Evolutionary conservation across 306 rosid genomes (phyloP).

Genomic region (Cotoneaster glaucophyllus): DNA sequence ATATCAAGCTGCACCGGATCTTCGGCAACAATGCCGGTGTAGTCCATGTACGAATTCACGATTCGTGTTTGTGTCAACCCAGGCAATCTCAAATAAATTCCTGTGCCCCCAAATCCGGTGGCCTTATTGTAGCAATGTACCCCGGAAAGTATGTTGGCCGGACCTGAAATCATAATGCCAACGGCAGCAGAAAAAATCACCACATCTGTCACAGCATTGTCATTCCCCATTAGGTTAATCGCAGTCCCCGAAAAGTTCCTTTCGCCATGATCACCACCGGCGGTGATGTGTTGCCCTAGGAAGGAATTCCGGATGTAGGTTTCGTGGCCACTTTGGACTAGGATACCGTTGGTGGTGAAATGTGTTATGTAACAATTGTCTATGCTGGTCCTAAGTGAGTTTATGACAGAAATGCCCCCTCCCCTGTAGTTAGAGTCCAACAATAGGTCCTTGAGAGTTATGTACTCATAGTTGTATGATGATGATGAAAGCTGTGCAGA

Average conservation of each 20-base stretch:
- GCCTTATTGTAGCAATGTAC: conserved; percentile 97
- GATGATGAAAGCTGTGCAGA: conserved; percentile 29
- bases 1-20: conserved; percentile 86
- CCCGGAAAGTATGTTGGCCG: conserved; percentile 64
- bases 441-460: conserved; percentile 61
- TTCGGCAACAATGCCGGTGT: conserved; percentile 77
- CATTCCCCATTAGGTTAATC: conserved; percentile 61
- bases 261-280: conserved; percentile 54
- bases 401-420: conserved; percentile 68
- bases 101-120: conserved; percentile 76
- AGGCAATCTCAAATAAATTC: conserved; percentile 59
- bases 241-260: conserved; percentile 73
- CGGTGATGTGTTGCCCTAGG: conserved; percentile 90
- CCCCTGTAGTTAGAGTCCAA: conserved; percentile 81
- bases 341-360: conserved; percentile 68
- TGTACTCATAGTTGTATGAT: conserved; percentile 66
- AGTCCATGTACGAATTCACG: conserved; percentile 82
- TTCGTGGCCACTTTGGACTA: conserved; percentile 73
- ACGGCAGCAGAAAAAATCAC: conserved; percentile 68
- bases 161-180: conserved; percentile 63
- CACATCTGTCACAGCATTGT: conserved; percentile 78
- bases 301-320: conserved; percentile 75
- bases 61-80: conserved; percentile 81
- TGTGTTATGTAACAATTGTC: conserved; percentile 87
- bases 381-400: conserved; percentile 69